Base-by-base conservation (phyloP, 2,329 filamentous ascomycete species). In the Xylaria arbuscula region DNA sequence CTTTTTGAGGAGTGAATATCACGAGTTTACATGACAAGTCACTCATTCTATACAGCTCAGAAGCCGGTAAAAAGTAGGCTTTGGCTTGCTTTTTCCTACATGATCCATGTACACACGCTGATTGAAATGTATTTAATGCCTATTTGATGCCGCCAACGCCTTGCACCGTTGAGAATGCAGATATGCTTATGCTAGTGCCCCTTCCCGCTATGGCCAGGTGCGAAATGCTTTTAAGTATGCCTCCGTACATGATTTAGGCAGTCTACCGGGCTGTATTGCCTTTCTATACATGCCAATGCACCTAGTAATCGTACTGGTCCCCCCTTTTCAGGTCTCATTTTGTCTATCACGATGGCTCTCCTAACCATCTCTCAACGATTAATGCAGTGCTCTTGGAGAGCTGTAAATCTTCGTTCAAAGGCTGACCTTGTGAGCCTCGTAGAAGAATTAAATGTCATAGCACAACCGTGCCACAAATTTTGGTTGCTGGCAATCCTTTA, bases 161-260 rank as follows among this genome's bases (percentile, higher is more conserved):
- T 68, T 68, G 53, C 68, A 58, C 68, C 67, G 34, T 59, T 58
- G 34, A 67, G 60, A 54, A 70, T 70, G 67, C 67, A 38, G 45
- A 64, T 28, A 28, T 67, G 64, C 64, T 63, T 42, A 67, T 69
- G 67, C 64, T 66, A 57, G 34, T 61, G 50, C 40, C 64, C 54
- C 38, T 60, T 56, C 40, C 38, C 36, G 3, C 40, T 38, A 28
- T 62, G 54, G 36, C 40, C 56, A 48, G 42, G 65, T 66, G 62
- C 38, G 45, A 50, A 55, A 62, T 67, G 45, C 59, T 56, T 63
- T 53, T 58, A 60, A 50, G 54, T 67, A 56, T 57, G 51, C 54
- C 34, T 64, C 55, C 19, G 60, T 42, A 67, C 50, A 56, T 63
- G 34, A 48, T 47, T 50, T 22, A 17, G 47, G 22, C 19, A 36